Conservation (phyloP, 2,329 filamentous ascomycete genomes). For the Alternaria sp. region DNA sequence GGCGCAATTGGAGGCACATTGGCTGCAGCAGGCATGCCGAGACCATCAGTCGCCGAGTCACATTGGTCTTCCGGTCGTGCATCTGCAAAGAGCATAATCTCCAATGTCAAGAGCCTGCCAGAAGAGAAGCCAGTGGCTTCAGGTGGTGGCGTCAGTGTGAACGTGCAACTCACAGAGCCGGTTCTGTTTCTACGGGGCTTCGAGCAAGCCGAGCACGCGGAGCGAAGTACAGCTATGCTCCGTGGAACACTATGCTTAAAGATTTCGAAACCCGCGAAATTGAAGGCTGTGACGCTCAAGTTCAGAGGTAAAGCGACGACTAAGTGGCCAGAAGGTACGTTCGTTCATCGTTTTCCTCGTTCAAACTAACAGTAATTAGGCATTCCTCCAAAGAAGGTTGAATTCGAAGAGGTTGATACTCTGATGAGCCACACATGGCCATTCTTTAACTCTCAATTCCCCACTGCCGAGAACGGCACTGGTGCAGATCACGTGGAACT, state of each 20-base stretch:
- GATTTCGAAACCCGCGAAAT: conserved; percentile 87
- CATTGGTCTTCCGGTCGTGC: conserved; percentile 47
- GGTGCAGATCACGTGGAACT: conserved; percentile 69
- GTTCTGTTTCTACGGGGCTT: conserved; percentile 81
- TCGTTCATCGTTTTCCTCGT: neutral
- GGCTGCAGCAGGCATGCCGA: conserved; percentile 46
- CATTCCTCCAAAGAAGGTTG: conserved; percentile 84
- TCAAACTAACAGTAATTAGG: conserved; percentile 53
- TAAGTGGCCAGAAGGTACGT: conserved; percentile 86
- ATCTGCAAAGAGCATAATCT: conserved; percentile 44
- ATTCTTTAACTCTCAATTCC: conserved; percentile 84
- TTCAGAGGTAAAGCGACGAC: conserved; percentile 86
- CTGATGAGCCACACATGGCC: conserved; percentile 87
- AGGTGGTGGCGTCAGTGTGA: conserved; percentile 76
- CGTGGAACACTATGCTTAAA: conserved; percentile 82
- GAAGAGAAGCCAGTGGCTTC: conserved; percentile 76
- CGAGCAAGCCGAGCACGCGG: conserved; percentile 70
- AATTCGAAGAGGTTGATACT: conserved; percentile 82
- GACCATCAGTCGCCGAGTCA: conserved; percentile 52
- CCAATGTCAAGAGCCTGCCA: conserved; percentile 42
- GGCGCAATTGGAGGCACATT: conserved; percentile 36
- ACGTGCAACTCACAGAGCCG: conserved; percentile 79
- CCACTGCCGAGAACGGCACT: conserved; percentile 64
- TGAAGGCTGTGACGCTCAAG: conserved; percentile 88
- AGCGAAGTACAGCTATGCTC: conserved; percentile 78